Conservation (phyloP, 192 early-diverging fungal genomes). For the Umbelopsis isabellina region DNA sequence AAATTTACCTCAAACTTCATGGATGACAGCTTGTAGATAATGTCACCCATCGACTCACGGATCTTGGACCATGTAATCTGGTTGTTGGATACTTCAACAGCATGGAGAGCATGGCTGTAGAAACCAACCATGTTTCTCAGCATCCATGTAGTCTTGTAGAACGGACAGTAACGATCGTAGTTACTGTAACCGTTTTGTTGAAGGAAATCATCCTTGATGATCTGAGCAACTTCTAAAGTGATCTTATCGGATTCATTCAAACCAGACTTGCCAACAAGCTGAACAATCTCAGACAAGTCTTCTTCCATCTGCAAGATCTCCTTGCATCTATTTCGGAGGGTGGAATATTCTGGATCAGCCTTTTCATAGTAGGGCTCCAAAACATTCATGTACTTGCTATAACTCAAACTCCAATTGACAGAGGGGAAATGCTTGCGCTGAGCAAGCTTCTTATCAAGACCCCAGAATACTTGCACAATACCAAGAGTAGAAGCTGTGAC, state of each 20-base stretch:
- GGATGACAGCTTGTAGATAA: constrained; percentile 95
- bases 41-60: constrained; percentile 87
- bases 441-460: constrained; percentile 99
- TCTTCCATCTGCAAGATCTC: constrained; percentile 99
- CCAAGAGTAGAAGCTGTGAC: constrained; percentile 95
- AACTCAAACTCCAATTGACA: constrained; percentile 98
- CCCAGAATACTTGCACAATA: constrained; percentile 99
- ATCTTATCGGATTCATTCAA: constrained; percentile 95
- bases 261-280: constrained; percentile 94
- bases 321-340: constrained; percentile 90
- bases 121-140: constrained; percentile 97
- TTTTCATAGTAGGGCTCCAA: constrained; percentile 95
- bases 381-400: constrained; percentile 98
- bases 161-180: constrained; percentile 99
- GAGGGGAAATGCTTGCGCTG: constrained; percentile 99
- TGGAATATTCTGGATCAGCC: constrained; percentile 92
- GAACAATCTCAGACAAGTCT: constrained; percentile 98
- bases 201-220: constrained; percentile 99
- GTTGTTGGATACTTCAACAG: constrained; percentile 88
- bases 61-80: constrained; percentile 96
- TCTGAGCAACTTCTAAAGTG: constrained; percentile 94
- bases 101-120: constrained; percentile 92
- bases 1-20: constrained; percentile 95
- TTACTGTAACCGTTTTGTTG: constrained; percentile 99
- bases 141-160: constrained; percentile 99